Evolutionary conservation across 148 eudicot species (phyloP), one percentile per base, ranked within the genome.

Genomic region (Cornus controversa): DNA sequence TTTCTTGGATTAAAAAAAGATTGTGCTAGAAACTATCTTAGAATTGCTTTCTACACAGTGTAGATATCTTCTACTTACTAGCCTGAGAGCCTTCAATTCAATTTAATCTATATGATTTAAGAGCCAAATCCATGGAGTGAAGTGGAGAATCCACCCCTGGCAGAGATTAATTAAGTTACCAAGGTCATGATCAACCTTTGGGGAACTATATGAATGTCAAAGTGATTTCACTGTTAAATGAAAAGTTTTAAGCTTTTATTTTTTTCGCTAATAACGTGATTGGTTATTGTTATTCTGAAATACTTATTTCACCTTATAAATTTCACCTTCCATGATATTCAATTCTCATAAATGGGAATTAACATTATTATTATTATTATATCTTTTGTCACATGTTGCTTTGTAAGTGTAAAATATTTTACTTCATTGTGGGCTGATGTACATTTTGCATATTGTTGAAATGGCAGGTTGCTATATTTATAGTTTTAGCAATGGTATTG

Each of bases 401-500:
- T 50, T 18, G 24, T 60, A 18, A 18, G 10, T 4, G 64, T 60
- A 22, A 18, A 10, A 13, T 6, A n/a, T 60, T 60, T 20, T 60
- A 23, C 26, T 58, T 31, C 14, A 64, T 45, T 64, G 58, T 53
- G 24, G 69, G 58, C 77, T 69, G 70, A 58, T 70, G n/a, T 71
- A 66, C 68, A 23, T 10, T 78, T 66, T 63, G 36, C 64, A 67
- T 69, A 14, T 34, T 65, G 71, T 29, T 83, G 24, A 63, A 81
- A 77, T 78, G 74, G 67, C 90, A 93, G 97, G 97, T 91, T 83
- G 97, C 95, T 70, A 80, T 88, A 47, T 93, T 93, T 80, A 84
- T 71, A 53, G 97, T 91, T 70, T 69, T 91, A 85, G 93, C 95
- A 79, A 91, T 91, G 93, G 90, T 91, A 31, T 85, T 93, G 71